Percentiles rank a stretch among this genome's conserved stretches.
Conservation (phyloP, 441 rosid genomes). For the Viola pubescens region DNA sequence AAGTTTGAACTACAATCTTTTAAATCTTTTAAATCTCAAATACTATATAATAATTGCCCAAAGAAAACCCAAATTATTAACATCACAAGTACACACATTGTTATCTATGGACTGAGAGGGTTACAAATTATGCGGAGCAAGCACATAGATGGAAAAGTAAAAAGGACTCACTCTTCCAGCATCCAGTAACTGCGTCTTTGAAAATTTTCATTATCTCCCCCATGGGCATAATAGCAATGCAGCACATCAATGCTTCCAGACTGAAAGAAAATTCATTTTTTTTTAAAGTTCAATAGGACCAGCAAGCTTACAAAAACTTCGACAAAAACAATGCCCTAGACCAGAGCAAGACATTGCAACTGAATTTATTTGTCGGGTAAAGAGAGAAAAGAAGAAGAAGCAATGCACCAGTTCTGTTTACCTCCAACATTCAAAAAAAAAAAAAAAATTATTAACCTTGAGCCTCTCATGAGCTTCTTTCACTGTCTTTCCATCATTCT, state of each 20-base stretch:
- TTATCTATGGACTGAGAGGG: too few species aligned
- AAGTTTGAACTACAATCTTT: background rate
- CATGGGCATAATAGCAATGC: conserved; percentile 27
- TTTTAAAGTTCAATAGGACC: background rate
- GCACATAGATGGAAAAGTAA: background rate
- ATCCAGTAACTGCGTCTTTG: conserved; percentile 27
- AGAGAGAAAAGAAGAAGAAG: too few species aligned
- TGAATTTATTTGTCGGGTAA: too few species aligned
- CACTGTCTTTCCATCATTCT: conserved; percentile 27
- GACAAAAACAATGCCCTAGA: background rate
- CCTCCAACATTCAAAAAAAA: background rate
- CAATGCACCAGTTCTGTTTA: background rate
- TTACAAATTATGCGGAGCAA: too few species aligned
- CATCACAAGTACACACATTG: too few species aligned
- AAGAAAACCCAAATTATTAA: too few species aligned
- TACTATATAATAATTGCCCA: too few species aligned
- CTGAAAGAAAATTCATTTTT: conserved; percentile 7
- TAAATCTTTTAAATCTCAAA: background rate
- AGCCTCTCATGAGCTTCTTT: conserved; percentile 31
- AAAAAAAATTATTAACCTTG: conserved; percentile 16
- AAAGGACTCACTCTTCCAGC: conserved; percentile 24
- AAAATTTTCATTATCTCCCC: conserved; percentile 21
- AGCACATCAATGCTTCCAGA: conserved; percentile 23
- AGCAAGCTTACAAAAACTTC: background rate
- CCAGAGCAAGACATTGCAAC: background rate